These are phyloP conservation scores for Myxozyma neotropica DNA, from an alignment of 805 yeast species.

Conservation along the genomic window DNA sequence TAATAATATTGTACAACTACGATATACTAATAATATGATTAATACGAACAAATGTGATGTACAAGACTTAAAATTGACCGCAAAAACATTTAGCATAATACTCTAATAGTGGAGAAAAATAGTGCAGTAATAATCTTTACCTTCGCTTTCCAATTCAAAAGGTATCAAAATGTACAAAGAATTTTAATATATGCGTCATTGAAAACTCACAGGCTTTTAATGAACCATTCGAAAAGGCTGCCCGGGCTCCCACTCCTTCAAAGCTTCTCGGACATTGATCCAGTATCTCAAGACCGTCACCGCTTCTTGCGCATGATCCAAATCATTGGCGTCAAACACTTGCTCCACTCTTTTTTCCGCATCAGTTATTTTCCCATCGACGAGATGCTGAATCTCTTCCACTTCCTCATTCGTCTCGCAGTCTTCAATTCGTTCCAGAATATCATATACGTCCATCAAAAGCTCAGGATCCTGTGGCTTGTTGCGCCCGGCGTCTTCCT, in stretches of 20 bases:
- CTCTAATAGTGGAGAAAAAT: too few relatives aligned
- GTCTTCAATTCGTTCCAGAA: slow-evolving; percentile 79
- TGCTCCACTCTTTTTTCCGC: slow-evolving; percentile 51
- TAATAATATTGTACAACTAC: too few relatives aligned
- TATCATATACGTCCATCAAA: slow-evolving; percentile 76
- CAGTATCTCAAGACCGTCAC: slow-evolving; percentile 81
- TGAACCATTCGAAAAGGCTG: slow-evolving; percentile 34
- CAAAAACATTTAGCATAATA: too few relatives aligned
- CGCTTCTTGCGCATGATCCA: slow-evolving; percentile 62
- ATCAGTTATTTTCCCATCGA: slow-evolving; percentile 55
- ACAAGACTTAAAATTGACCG: too few relatives aligned
- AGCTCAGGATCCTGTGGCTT: slow-evolving; percentile 55
- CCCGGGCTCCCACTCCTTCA: slow-evolving; percentile 52
- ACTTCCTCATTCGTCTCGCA: slow-evolving; percentile 63
- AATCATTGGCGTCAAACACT: slow-evolving; percentile 53
- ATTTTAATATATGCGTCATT: too few relatives aligned
- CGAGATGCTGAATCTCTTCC: slow-evolving; percentile 54
- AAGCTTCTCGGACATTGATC: slow-evolving; percentile 72
- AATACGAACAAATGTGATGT: too few relatives aligned
- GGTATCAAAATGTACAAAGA: too few relatives aligned
- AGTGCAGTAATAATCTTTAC: too few relatives aligned
- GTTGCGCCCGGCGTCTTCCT: slow-evolving; percentile 56
- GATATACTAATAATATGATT: too few relatives aligned
- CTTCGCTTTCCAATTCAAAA: too few relatives aligned
- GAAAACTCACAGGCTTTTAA: too few relatives aligned